Base-by-base conservation (phyloP, 2,329 filamentous ascomycete species). In the Paramyrothecium roridum region DNA sequence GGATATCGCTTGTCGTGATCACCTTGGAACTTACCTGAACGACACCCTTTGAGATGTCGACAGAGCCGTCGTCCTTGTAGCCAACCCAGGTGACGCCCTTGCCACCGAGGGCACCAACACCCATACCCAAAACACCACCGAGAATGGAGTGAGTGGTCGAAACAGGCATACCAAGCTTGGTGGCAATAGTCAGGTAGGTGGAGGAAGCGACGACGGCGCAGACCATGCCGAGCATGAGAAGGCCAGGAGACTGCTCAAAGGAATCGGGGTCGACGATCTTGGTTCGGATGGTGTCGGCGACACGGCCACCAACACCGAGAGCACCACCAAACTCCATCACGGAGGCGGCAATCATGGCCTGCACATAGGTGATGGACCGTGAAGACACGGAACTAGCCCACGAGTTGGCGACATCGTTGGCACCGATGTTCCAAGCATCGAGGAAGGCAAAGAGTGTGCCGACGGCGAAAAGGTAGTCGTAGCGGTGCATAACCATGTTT, bases 351-450 rank as follows among this genome's bases (percentile, higher is more conserved):
- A 79, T 60, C 82, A 84, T 83, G 60, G 82, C 84, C 67, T 87
- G 83, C 52, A 80, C 57, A 67, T 86, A 82, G 20, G 80, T 80
- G 46, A 88, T 70, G 55, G 87, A 89, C 43, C 86, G 78, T 3
- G 87, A 89, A 1, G 85, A 88, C 56, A 90, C 88, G 60, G 83
- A 87, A 30, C 85, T 89, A 16, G 87, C 87, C 83, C 85, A 91
- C 2, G 86, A 83, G 76, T 90, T 91, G 70, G 88, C 87, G 57
- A 90, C 87, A 87, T 90, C 88, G 73, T 85, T 66, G 60, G 57
- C 68, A 77, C 83, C 83, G 60, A 85, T 86, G 65, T 86, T 87
- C 81, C 82, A 88, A 53, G 84, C 84, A 67, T 87, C 85, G 46
- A 88, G 80, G 65, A 84, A 82, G 56, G 85, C 83, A 69, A 88